Percentiles rank a stretch among this genome's conserved stretches.
phyloP scores from a whole-genome alignment of 78 protist genomes.

The Capsaspora owczarzaki region DNA sequence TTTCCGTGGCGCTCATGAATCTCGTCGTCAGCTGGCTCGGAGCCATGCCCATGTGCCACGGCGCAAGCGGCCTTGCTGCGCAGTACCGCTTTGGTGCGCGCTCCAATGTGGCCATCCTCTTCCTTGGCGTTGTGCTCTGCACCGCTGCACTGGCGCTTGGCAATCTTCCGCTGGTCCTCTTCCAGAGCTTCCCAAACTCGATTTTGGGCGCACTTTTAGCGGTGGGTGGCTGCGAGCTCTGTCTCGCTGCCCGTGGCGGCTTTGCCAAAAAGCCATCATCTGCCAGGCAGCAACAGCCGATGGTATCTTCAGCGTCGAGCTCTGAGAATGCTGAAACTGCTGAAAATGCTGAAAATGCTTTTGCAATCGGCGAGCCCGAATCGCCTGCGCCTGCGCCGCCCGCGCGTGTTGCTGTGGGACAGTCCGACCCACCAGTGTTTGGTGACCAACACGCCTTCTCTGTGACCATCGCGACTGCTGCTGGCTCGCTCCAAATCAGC shows the following conservation, averaged over 20 bases:
- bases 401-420: no score
- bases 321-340: no score
- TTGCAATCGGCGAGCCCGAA: no score
- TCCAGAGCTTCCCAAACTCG: not conserved
- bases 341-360: no score
- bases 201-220: not conserved
- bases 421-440: no score
- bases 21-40: not conserved
- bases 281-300: no score
- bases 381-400: no score
- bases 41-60: constrained; percentile 26
- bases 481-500: no score
- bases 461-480: no score
- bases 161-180: not conserved
- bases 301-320: no score
- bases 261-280: no score
- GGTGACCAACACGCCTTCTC: no score
- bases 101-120: not conserved
- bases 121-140: not conserved
- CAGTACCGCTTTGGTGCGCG: constrained; percentile 30
- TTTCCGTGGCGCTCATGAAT: not conserved
- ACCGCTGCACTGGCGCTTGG: not conserved
- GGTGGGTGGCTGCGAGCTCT: not conserved
- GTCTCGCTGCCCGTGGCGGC: not conserved
- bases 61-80: constrained; percentile 30